Evolutionary conservation across 2,329 filamentous ascomycete genomes (phyloP).

Genomic region (Tolypocladium tundrense): DNA sequence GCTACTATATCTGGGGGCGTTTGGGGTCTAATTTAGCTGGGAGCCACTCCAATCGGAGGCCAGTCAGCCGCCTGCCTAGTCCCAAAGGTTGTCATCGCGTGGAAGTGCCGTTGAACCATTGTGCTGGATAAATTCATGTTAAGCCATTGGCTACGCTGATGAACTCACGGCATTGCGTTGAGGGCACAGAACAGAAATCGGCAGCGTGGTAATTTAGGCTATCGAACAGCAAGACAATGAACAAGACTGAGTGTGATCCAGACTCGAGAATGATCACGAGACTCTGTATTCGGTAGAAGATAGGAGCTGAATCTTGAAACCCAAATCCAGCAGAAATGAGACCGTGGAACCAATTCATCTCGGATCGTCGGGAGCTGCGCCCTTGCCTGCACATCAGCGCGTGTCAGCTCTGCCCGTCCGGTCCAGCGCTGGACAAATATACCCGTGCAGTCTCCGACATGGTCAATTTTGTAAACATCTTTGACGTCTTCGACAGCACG

Average conservation of each 20-base stretch:
- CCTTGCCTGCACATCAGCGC: not conserved
- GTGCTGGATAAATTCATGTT: not conserved
- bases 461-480: not conserved
- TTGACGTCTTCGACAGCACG: not conserved
- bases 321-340: conserved; percentile 76
- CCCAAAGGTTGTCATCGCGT: not conserved
- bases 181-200: not conserved
- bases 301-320: conserved; percentile 55
- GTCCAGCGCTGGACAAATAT: not conserved
- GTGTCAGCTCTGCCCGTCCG: not conserved
- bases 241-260: conserved; percentile 57
- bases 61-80: not conserved
- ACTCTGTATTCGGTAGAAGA: conserved; percentile 70
- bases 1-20: too few relatives aligned
- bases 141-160: not conserved
- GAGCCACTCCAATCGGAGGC: not conserved
- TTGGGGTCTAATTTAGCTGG: not conserved
- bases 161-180: not conserved
- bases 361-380: conserved; percentile 45
- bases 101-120: not conserved
- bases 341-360: conserved; percentile 51
- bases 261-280: conserved; percentile 68
- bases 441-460: not conserved
- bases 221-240: too few relatives aligned
- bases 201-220: not conserved